These are phyloP conservation scores for Phytopythium delawarense DNA, from an alignment of 352 stramenopile species.

Conservation along the genomic window DNA sequence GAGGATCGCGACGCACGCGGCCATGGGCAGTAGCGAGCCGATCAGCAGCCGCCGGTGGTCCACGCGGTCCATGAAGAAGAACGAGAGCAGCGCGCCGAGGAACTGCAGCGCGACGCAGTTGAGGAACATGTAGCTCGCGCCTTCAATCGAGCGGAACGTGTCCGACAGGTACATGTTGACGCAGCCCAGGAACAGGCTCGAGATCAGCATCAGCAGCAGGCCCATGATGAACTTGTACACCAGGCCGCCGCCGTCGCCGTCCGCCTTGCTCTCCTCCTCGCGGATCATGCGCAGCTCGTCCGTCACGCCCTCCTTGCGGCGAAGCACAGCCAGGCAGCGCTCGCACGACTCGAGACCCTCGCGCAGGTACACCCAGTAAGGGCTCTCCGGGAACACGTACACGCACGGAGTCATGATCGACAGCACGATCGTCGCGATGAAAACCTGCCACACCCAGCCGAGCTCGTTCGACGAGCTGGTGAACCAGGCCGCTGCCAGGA, in stretches of 20 bases:
- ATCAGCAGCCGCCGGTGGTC: constrained; percentile 73
- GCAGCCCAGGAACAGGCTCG: constrained; percentile 51
- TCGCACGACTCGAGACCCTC: constrained; percentile 74
- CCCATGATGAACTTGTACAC: constrained; percentile 68
- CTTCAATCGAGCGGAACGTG: constrained; percentile 48
- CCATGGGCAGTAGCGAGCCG: constrained; percentile 59
- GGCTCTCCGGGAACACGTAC: constrained; percentile 84
- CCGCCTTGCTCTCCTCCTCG: constrained; percentile 50
- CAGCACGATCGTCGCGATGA: constrained; percentile 71
- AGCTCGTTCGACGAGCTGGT: constrained; percentile 66
- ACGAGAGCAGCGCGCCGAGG: constrained; percentile 69
- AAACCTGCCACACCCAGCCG: constrained; percentile 84
- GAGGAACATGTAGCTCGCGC: constrained; percentile 74
- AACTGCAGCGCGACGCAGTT: constrained; percentile 73
- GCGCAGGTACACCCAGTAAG: constrained; percentile 82
- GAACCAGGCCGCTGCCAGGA: constrained; percentile 61
- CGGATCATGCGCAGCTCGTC: constrained; percentile 78
- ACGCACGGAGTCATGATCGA: constrained; percentile 76
- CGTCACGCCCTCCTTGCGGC: constrained; percentile 69
- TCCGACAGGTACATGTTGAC: constrained; percentile 77
- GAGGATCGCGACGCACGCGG: constrained; percentile 40
- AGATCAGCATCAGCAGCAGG: constrained; percentile 67
- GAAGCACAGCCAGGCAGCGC: constrained; percentile 61
- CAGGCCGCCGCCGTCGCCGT: constrained; percentile 25
- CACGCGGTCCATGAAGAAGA: constrained; percentile 84